Base-by-base conservation (phyloP, 2,329 filamentous ascomycete genomes). In the Pseudogymnoascus sp. region DNA sequence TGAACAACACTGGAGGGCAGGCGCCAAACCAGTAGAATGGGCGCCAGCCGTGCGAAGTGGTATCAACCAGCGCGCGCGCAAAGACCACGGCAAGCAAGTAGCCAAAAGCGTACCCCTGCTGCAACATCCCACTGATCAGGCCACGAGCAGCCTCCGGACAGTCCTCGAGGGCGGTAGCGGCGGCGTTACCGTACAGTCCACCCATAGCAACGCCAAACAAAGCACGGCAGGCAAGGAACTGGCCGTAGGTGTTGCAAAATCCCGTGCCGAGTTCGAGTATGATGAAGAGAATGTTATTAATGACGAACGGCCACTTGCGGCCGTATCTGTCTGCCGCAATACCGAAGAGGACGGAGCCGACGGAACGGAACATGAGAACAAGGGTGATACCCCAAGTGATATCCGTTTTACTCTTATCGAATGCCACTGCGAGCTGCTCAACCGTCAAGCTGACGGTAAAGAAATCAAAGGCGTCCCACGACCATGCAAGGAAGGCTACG, bases 11-110 rank as follows among this genome's bases (percentile, higher is more conserved):
- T 0, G 92, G 92, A 0, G 90, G 90, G 39, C 87, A 83, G 5
- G 91, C 90, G 11, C 87, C 91, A 74, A 96, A 96, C 91, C 92
- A 96, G 79, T 87, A 96, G 0, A 96, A 79, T 0, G 91, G 90
- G 6, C 92, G 81, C 92, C 92, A 96, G 62, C 82, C 86, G 72
- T 96, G 87, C 0, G 85, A 74, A 0, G 91, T 93, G 0, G 91
- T 95, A 74, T 89, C 78, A 60, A 93, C 84, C 5, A 95, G 81
- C 4, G 80, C 90, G 6, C 86, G 79, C 10, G 83, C 75, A 68
- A 89, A 86, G 12, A 83, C 82, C 0, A 89, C 89, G 5, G 90
- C 90, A 66, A 91, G 80, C 42, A 95, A 85, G 71, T 93, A 93
- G 34, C 90, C 90, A 67, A 92, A 82, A 0, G 88, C 88, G 73